Conservation (phyloP, 2,329 filamentous ascomycete species). For the Chaetomium globosum region DNA sequence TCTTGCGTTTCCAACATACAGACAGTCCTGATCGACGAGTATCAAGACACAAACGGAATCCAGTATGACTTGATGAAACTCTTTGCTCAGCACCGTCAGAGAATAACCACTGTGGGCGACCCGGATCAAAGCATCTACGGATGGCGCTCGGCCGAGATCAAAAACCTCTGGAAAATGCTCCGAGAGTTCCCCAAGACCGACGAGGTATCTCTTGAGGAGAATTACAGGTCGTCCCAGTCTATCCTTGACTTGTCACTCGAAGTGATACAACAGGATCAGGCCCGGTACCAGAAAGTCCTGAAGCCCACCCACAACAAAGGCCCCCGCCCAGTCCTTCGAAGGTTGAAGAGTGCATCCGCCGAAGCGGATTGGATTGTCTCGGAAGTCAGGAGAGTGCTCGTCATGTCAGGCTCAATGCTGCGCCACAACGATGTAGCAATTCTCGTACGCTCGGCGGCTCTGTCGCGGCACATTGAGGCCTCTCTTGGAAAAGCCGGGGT, state of each 20-base stretch:
- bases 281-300: slow-evolving; percentile 76
- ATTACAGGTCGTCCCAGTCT: slow-evolving; percentile 86
- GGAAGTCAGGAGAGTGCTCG: slow-evolving; percentile 72
- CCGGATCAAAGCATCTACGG: slow-evolving; percentile 98
- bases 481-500: slow-evolving; percentile 79
- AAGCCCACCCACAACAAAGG: slow-evolving; percentile 79
- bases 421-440: slow-evolving; percentile 79
- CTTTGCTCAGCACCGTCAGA: slow-evolving; percentile 70
- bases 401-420: slow-evolving; percentile 74
- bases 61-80: slow-evolving; percentile 94
- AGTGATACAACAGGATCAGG: slow-evolving; percentile 87
- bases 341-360: slow-evolving; percentile 65
- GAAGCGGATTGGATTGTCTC: slow-evolving; percentile 89
- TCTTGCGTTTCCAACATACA: slow-evolving; percentile 87
- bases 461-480: slow-evolving; percentile 85
- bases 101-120: slow-evolving; percentile 94
- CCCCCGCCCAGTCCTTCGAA: slow-evolving; percentile 77
- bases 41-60: slow-evolving; percentile 93
- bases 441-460: slow-evolving; percentile 77
- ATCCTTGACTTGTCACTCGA: slow-evolving; percentile 79
- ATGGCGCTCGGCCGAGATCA: slow-evolving; percentile 89
- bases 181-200: slow-evolving; percentile 75
- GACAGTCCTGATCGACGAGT: slow-evolving; percentile 92
- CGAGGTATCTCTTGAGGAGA: slow-evolving; percentile 85
- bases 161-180: slow-evolving; percentile 80